Evolutionary conservation across 768 basidiomycete genomes (phyloP).

Genomic region (Coprinopsis cinerea): DNA sequence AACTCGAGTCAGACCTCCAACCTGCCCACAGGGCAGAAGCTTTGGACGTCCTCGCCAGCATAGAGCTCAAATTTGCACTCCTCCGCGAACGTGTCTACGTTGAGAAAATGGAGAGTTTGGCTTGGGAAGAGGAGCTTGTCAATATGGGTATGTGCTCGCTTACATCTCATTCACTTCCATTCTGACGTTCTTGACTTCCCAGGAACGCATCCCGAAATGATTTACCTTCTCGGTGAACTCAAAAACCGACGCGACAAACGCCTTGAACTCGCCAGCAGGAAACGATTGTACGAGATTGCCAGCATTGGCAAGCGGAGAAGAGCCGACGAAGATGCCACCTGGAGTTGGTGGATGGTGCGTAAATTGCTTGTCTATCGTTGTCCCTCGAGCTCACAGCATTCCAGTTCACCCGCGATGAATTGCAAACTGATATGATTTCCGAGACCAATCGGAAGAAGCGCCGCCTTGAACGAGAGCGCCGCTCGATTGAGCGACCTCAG

Average conservation of each 20-base stretch:
- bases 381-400: neutral
- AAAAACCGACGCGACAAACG: conserved; percentile 75
- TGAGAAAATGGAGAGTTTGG: conserved; percentile 89
- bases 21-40: conserved; percentile 84
- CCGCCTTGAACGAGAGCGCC: conserved; percentile 78
- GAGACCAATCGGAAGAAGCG: conserved; percentile 85
- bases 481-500: conserved; percentile 69
- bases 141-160: conserved; percentile 52
- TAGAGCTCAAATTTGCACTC: conserved; percentile 90
- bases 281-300: conserved; percentile 62
- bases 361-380: conserved; percentile 5
- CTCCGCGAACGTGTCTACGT: conserved; percentile 84
- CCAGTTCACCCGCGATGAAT: conserved; percentile 68
- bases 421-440: conserved; percentile 85
- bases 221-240: conserved; percentile 76
- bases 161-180: neutral
- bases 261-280: conserved; percentile 70
- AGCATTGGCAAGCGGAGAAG: conserved; percentile 57
- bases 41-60: conserved; percentile 77
- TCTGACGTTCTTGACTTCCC: conserved; percentile 8
- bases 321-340: conserved; percentile 69
- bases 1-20: conserved; percentile 51
- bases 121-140: conserved; percentile 83
- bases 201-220: conserved; percentile 85
- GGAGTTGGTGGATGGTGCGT: conserved; percentile 89